These are phyloP conservation scores for Camelina hispida DNA, from an alignment of 345 rosid genomes.

Conservation along the genomic window DNA sequence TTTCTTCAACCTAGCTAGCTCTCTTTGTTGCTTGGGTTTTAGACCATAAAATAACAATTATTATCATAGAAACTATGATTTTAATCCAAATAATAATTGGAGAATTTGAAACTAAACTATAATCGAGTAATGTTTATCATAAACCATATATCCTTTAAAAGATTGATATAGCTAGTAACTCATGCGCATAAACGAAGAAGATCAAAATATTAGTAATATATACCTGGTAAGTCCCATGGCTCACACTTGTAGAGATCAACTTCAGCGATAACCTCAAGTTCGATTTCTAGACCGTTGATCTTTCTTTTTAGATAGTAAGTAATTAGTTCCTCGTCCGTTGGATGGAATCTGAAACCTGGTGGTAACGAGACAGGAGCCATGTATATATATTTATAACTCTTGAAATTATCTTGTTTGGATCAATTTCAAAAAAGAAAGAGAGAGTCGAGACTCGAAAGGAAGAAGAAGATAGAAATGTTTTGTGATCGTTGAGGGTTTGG, in stretches of 20 bases:
- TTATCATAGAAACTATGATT: not conserved
- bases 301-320: conserved; percentile 75
- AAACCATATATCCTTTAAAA: not conserved
- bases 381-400: conserved; percentile 38
- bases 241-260: conserved; percentile 86
- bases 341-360: conserved; percentile 84
- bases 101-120: not conserved
- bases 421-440: not conserved
- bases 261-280: conserved; percentile 76
- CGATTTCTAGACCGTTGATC: conserved; percentile 67
- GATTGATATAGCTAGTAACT: not conserved
- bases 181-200: not conserved
- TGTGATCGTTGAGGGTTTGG: conserved; percentile 38
- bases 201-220: not conserved
- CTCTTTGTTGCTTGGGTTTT: conserved; percentile 23
- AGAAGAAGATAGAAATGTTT: conserved; percentile 17
- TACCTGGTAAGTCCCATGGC: conserved; percentile 90
- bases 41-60: conserved; percentile 1
- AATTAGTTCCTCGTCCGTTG: conserved; percentile 81
- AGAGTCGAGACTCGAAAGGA: conserved; percentile 15
- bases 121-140: not conserved
- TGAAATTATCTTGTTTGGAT: not conserved
- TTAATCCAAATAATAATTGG: conserved; percentile 1
- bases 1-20: conserved; percentile 35
- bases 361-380: conserved; percentile 77